phyloP scores from a whole-genome alignment of 2,329 filamentous ascomycete species.

The Colletotrichum orbiculare region DNA sequence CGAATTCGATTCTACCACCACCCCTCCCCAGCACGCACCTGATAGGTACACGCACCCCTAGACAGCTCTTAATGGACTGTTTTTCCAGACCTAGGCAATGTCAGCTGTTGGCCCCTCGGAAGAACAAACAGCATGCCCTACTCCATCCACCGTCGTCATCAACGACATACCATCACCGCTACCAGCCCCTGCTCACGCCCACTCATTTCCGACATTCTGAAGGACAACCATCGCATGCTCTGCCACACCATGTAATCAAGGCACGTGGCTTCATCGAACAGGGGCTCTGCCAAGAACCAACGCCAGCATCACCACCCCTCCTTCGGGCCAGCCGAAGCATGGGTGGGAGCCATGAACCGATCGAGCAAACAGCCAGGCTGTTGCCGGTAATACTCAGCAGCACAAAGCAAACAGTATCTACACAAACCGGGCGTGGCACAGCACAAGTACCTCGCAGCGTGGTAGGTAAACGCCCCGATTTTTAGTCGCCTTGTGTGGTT shows the following conservation, averaged over 20 bases:
- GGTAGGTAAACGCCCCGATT: too few relatives aligned
- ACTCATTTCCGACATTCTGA: not conserved
- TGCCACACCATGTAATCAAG: not conserved
- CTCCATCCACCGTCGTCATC: not conserved
- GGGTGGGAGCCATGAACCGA: conserved; percentile 2
- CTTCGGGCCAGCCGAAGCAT: not conserved
- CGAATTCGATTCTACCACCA: conserved; percentile 15
- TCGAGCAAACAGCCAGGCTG: not conserved
- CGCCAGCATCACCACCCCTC: not conserved
- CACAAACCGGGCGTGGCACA: conserved; percentile 16
- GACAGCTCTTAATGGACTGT: not conserved
- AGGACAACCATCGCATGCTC: conserved; percentile 1
- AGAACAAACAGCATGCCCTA: not conserved
- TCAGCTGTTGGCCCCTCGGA: not conserved
- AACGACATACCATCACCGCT: too few relatives aligned
- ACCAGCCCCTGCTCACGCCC: not conserved
- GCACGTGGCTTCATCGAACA: not conserved
- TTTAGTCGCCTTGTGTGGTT: not conserved
- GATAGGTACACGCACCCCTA: not conserved
- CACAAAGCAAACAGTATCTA: not conserved
- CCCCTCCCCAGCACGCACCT: conserved; percentile 10
- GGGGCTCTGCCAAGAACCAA: conserved; percentile 3
- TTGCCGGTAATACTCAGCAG: too few relatives aligned
- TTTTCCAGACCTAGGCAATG: not conserved
- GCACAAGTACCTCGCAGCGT: not conserved